Base-by-base conservation (phyloP, 345 rosid genomes). In the Punica granatum region DNA sequence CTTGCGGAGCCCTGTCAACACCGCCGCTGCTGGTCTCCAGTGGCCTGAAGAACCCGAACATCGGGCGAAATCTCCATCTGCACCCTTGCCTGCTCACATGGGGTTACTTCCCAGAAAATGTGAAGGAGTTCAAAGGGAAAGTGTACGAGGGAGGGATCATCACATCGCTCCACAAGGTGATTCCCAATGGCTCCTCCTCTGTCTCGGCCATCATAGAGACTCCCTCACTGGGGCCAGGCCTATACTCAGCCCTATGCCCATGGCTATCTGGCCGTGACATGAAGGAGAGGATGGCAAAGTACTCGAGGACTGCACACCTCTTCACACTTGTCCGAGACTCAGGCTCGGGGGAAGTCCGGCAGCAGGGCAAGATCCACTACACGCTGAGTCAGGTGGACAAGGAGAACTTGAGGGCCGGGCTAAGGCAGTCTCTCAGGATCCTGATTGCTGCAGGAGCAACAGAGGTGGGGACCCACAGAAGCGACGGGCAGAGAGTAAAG, bases 401-500 rank as follows among this genome's bases (percentile, higher is more conserved):
- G 41, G 41, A 37, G 41, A 37, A 37, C 41, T 11, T 37, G 41
- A 37, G 11, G 41, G 11, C 41, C 41, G 41, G 41, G 41, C 41
- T 37, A 11, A 37, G 41, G 41, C 41, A 37, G 11, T 37, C 6
- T 11, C 5, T 37, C 41, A 37, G 41, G 41, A 37, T 37, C 5
- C 41, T 37, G 63, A 64, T 70, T 3, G 68, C 51, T 0, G 68
- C 73, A 2, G 73, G 73, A 2, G 73, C 73, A 10, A 49, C 23
- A 5, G 73, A 70, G 34, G 73, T 70, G 26, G 73, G 73, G 6
- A 70, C 73, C 23, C 36, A 64, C 63, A 16, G 73, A 60, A 70
- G 73, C 25, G 73, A 70, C 26, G 73, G 73, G 37, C 73, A 70
- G 63, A 70, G 68, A 35, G 8, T 70, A 68, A 64, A 31, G n/a